Evolutionary conservation across 176 grass and related monocot species (phyloP).

Genomic region (Hyparrhenia diplandra): DNA sequence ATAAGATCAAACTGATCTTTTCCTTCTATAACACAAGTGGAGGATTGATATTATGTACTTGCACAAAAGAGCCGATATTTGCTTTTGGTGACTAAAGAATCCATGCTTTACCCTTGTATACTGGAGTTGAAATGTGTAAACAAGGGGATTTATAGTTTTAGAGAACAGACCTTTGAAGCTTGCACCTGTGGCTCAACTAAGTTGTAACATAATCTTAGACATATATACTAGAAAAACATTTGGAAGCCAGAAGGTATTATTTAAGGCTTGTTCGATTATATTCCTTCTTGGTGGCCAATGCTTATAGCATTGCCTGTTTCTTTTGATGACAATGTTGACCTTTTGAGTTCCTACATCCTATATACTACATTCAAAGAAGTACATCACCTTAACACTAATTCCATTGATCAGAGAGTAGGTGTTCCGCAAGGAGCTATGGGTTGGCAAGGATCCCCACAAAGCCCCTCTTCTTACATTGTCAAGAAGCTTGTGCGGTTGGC

Average conservation of each 20-base stretch:
- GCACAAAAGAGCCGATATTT: not conserved
- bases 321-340: not conserved
- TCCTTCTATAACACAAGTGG: not conserved
- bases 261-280: not conserved
- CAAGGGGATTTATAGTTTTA: not conserved
- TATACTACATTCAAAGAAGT: not conserved
- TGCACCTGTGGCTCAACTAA: not conserved
- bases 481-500: conserved; percentile 95
- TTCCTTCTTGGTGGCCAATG: not conserved
- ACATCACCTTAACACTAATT: conserved; percentile 12
- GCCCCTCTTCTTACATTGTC: conserved; percentile 68
- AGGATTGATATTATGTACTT: not conserved
- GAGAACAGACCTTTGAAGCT: not conserved
- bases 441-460: conserved; percentile 76
- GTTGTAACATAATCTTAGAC: not conserved
- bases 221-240: not conserved
- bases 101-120: not conserved
- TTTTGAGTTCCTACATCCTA: not conserved
- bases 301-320: not conserved
- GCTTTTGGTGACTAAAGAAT: not conserved
- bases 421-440: conserved; percentile 59
- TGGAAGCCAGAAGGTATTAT: not conserved
- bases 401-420: conserved; percentile 57
- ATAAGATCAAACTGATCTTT: not conserved
- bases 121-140: conserved; percentile 6